Percentiles rank a stretch among this genome's conserved stretches.
Conservation (phyloP, 2,329 filamentous ascomycete species). For the Neocucurbitaria cava region DNA sequence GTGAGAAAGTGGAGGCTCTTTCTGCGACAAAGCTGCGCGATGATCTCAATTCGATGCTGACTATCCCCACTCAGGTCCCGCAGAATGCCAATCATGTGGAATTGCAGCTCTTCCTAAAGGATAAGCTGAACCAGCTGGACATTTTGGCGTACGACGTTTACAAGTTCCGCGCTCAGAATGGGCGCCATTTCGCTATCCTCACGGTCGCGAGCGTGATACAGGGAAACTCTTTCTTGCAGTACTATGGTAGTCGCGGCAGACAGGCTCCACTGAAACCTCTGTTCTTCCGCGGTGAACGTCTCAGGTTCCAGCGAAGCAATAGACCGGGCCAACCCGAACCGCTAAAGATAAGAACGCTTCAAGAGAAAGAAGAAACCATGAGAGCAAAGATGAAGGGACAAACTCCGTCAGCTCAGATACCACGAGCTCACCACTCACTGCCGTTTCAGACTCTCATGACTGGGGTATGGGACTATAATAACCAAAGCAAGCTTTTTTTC, state of each 20-base stretch:
- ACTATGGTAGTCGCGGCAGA: slow-evolving; percentile 34
- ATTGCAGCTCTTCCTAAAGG: slow-evolving; percentile 50
- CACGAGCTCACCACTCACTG: slow-evolving; percentile 26
- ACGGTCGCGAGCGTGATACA: slow-evolving; percentile 54
- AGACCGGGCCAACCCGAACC: slow-evolving; percentile 31
- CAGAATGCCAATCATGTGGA: slow-evolving; percentile 51
- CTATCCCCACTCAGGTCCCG: slow-evolving; percentile 44
- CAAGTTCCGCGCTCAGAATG: slow-evolving; percentile 45
- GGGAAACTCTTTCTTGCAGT: slow-evolving; percentile 53
- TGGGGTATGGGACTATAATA: slow-evolving; percentile 53
- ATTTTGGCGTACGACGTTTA: slow-evolving; percentile 54
- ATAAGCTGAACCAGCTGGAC: slow-evolving; percentile 46
- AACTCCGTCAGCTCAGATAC: slow-evolving; percentile 5
- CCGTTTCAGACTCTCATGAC: slow-evolving; percentile 39
- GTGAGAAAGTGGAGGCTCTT: not conserved
- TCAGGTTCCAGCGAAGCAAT: slow-evolving; percentile 24
- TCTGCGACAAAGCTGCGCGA: slow-evolving; percentile 17
- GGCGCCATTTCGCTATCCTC: slow-evolving; percentile 47
- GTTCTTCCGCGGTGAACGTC: slow-evolving; percentile 9
- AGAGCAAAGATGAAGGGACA: slow-evolving; percentile 15
- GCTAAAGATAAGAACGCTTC: slow-evolving; percentile 29
- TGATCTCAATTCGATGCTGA: not conserved
- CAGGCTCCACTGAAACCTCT: slow-evolving; percentile 9
- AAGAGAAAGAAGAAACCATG: slow-evolving; percentile 30
- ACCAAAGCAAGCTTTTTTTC: slow-evolving; percentile 45